Base-by-base conservation (phyloP, 2,329 filamentous ascomycete species). In the Paraconiothyrium brasiliense region DNA sequence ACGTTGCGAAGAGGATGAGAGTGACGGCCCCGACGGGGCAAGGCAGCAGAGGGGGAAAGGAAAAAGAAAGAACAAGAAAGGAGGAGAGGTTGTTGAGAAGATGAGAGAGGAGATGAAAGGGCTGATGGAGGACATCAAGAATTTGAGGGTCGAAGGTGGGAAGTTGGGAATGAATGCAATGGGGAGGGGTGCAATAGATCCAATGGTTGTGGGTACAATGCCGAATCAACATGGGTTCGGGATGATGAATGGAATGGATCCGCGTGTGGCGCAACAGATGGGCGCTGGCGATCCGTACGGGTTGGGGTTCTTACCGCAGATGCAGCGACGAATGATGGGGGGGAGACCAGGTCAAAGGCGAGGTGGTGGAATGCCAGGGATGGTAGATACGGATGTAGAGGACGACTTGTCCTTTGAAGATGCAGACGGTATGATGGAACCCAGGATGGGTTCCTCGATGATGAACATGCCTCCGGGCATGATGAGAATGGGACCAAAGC, bases 331-430 rank as follows among this genome's bases (percentile, higher is more conserved):
- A 35, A 67, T 57, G 37, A 43, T 30, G 41, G 6, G 54, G 46
- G 37, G 46, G 14, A 51, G 58, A 34, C 44, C 51, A 24, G 60
- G 59, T 43, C 61, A 51, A 4, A 37, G 44, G 20, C 30, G 51
- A 35, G 34, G 50, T 24, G 32, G 46, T 37, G 47, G 27, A 35
- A 41, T 43, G n/a, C n/a, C 1, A 16, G 13, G n/a, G 2, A 41
- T 41, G 49, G 35, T 16, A 20, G 62, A 46, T 0, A 55, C 61
- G 54, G 32, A n/a, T 20, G 60, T 61, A 13, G 63, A 59, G 32
- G 57, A 64, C 46, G 65, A 64, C 16, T 55, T 63, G 39, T 51
- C 54, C 22, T 60, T 63, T 39, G 52, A 55, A 32, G 64, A 64
- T 9, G 51, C 61, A 54, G 56, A 55, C 55, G 55, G 46, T 16